Conservation (phyloP, 352 stramenopile species). For the Phytophthora lateralis region DNA sequence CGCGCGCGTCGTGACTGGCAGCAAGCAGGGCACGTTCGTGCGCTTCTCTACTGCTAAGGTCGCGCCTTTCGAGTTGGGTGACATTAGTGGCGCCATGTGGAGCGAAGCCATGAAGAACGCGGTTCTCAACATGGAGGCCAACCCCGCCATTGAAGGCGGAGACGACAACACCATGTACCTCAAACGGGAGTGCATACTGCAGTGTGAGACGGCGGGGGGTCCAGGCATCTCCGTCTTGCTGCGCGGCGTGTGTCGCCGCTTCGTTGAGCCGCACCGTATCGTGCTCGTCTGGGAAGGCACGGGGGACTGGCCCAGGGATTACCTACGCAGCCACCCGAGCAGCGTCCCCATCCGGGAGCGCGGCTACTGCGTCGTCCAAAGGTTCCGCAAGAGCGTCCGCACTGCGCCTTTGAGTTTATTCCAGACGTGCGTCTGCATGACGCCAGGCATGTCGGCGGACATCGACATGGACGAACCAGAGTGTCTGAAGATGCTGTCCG, state of each 20-base stretch:
- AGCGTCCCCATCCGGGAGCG: conserved; percentile 43
- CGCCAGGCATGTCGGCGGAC: conserved; percentile 34
- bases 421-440: conserved; percentile 40
- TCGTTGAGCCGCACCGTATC: conserved; percentile 32
- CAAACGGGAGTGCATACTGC: conserved; percentile 35
- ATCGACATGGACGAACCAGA: conserved; percentile 35
- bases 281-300: conserved; percentile 40
- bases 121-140: conserved; percentile 21
- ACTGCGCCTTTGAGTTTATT: conserved; percentile 28
- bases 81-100: conserved; percentile 32
- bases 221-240: conserved; percentile 33
- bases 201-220: conserved; percentile 11
- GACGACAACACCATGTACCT: conserved; percentile 25
- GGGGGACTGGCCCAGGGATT: conserved; percentile 41
- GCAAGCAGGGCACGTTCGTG: conserved; percentile 36
- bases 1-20: conserved; percentile 25
- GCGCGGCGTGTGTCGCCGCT: conserved; percentile 31
- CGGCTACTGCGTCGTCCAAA: conserved; percentile 40
- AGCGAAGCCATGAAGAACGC: conserved; percentile 22
- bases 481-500: conserved; percentile 38
- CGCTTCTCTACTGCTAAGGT: conserved; percentile 39
- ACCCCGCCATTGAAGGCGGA: conserved; percentile 5
- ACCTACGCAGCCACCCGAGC: conserved; percentile 19
- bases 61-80: conserved; percentile 29
- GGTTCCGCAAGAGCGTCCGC: conserved; percentile 11